phyloP scores from a whole-genome alignment of 2,329 filamentous ascomycete species.

The Fusarium hainanense region DNA sequence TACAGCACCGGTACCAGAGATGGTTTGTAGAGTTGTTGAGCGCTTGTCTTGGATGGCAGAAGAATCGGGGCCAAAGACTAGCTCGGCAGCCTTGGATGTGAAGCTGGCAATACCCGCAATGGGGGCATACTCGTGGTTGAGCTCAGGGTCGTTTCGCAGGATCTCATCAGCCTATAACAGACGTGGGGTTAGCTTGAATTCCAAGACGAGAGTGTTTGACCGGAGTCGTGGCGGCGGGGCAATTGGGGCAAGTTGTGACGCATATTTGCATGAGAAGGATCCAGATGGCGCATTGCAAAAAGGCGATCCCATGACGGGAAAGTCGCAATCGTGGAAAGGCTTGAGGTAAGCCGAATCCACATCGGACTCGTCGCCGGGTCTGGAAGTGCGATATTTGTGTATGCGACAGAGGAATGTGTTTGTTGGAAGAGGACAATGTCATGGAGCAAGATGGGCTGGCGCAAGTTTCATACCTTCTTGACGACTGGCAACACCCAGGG shows the following conservation, averaged over 20 bases:
- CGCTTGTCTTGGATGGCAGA: slow-evolving; percentile 87
- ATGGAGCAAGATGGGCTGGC: slow-evolving; percentile 7
- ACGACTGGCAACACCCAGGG: slow-evolving; percentile 97
- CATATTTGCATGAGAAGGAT: slow-evolving; percentile 25
- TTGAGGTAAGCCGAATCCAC: slow-evolving; percentile 25
- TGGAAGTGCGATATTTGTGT: slow-evolving; percentile 13
- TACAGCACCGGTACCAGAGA: slow-evolving; percentile 95
- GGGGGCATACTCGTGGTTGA: slow-evolving; percentile 98
- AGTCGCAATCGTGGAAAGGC: slow-evolving; percentile 25
- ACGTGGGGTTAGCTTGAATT: slow-evolving; percentile 41
- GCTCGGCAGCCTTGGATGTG: slow-evolving; percentile 88
- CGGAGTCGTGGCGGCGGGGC: slow-evolving; percentile 25
- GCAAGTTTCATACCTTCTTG: slow-evolving; percentile 76
- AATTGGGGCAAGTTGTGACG: slow-evolving; percentile 30
- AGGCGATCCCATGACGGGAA: slow-evolving; percentile 37
- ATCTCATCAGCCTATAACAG: slow-evolving; percentile 83
- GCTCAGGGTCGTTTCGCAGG: slow-evolving; percentile 85
- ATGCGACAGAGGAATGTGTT: slow-evolving; percentile 13
- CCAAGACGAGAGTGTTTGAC: slow-evolving; percentile 14
- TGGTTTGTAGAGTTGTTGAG: slow-evolving; percentile 85
- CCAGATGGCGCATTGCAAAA: slow-evolving; percentile 28
- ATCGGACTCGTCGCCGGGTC: slow-evolving; percentile 1
- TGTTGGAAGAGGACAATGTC: slow-evolving; percentile 2
- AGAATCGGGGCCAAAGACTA: slow-evolving; percentile 84
- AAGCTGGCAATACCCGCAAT: slow-evolving; percentile 90